A percentile compares a stretch with the other conserved stretches of the same genome.
Conservation (phyloP, 345 rosid species). For the Salix udensis region DNA sequence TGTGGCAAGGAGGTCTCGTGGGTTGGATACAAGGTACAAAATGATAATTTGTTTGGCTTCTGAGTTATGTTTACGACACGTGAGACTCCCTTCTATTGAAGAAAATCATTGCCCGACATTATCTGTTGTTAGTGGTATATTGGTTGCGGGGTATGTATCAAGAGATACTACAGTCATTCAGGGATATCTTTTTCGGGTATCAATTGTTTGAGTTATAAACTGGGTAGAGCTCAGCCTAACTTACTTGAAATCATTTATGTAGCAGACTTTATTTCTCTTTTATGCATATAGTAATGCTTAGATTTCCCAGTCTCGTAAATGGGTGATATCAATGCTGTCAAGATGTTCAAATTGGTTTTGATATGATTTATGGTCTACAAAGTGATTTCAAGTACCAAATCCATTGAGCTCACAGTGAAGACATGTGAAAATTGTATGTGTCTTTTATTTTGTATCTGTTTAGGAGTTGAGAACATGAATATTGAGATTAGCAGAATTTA, state of each 20-base stretch:
- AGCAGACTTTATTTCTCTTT: not conserved
- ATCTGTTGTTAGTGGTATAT: not conserved
- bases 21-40: not conserved
- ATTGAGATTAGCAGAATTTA: not conserved
- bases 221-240: not conserved
- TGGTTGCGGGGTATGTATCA: not conserved
- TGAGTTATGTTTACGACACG: not conserved
- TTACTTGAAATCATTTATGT: too few relatives aligned
- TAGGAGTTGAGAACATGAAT: not conserved
- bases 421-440: not conserved
- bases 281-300: not conserved
- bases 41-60: not conserved
- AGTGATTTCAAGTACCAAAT: not conserved
- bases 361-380: not conserved
- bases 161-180: not conserved
- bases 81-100: not conserved
- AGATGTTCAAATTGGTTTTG: not conserved
- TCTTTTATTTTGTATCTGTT: not conserved
- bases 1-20: not conserved
- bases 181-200: not conserved
- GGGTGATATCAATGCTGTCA: not conserved
- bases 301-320: not conserved
- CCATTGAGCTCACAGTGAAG: not conserved
- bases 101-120: not conserved
- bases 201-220: not conserved